These are phyloP conservation scores for Amanita muscaria DNA, from an alignment of 768 basidiomycete species.

Conservation along the genomic window DNA sequence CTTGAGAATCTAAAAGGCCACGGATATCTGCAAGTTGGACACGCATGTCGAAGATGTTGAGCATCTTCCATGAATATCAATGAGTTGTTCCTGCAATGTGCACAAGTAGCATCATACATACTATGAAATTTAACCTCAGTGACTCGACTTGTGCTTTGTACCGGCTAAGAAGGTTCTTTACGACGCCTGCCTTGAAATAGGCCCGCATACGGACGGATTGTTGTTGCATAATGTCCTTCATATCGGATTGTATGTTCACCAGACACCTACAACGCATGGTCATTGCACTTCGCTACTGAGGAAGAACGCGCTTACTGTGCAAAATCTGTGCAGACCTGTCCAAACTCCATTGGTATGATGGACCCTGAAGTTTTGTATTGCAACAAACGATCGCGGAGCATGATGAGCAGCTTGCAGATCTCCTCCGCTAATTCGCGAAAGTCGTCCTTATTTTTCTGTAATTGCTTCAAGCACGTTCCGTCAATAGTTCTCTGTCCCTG, in stretches of 20 bases:
- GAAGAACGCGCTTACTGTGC: neutral
- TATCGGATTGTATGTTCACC: constrained; percentile 4
- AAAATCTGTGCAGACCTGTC: neutral
- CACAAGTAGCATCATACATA: neutral
- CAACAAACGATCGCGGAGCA: constrained; percentile 1
- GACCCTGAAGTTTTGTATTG: neutral
- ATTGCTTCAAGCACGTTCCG: neutral
- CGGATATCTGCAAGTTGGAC: neutral
- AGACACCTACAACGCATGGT: neutral
- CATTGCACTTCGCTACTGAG: no score
- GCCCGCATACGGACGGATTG: constrained; percentile 2
- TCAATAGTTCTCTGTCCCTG: neutral
- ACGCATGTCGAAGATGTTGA: constrained; percentile 2
- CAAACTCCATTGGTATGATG: neutral
- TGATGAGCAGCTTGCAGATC: constrained; percentile 3
- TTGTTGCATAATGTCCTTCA: constrained; percentile 5
- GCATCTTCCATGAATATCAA: neutral
- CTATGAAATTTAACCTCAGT: neutral
- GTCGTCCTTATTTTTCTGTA: constrained; percentile 3
- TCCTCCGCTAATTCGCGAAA: constrained; percentile 3
- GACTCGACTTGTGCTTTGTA: constrained; percentile 1
- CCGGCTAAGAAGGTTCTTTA: neutral
- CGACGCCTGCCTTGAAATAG: constrained; percentile 4
- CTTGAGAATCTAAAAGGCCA: neutral
- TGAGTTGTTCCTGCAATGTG: no score